phyloP scores from a whole-genome alignment of 2,329 filamentous ascomycete genomes.

The Paraphaeosphaeria sporulosa region DNA sequence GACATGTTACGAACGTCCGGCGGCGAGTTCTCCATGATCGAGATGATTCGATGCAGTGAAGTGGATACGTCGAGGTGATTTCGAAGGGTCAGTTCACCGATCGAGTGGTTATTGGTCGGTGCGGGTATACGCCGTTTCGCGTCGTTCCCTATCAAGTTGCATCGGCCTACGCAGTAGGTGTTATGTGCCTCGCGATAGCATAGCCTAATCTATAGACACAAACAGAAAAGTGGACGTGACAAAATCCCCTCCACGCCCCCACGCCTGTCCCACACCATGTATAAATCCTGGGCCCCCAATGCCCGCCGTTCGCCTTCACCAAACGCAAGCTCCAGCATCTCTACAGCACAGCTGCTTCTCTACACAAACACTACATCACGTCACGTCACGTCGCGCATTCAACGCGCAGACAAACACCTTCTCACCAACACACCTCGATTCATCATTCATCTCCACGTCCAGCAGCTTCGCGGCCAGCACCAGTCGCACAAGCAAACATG shows the following conservation, averaged over 20 bases:
- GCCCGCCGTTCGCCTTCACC: neutral
- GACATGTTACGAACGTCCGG: neutral
- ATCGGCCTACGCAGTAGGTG: neutral
- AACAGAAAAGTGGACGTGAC: neutral
- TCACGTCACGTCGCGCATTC: neutral
- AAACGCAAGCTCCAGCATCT: neutral
- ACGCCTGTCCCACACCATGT: neutral
- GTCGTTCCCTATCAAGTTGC: neutral
- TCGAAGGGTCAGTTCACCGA: neutral
- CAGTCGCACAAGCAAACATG: neutral
- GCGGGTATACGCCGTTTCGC: neutral
- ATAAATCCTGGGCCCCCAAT: neutral
- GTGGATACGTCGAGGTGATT: neutral
- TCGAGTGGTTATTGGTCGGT: neutral
- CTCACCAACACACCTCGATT: neutral
- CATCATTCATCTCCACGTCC: neutral
- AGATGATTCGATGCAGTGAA: neutral
- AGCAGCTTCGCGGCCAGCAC: neutral
- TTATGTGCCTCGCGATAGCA: neutral
- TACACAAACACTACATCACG: neutral
- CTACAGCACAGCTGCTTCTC: neutral
- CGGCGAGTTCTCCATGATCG: neutral
- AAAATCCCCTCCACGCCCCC: neutral
- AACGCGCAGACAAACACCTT: neutral
- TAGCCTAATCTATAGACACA: neutral